Base-by-base conservation (phyloP, 2,329 filamentous ascomycete species). In the Diaporthe batatas region DNA sequence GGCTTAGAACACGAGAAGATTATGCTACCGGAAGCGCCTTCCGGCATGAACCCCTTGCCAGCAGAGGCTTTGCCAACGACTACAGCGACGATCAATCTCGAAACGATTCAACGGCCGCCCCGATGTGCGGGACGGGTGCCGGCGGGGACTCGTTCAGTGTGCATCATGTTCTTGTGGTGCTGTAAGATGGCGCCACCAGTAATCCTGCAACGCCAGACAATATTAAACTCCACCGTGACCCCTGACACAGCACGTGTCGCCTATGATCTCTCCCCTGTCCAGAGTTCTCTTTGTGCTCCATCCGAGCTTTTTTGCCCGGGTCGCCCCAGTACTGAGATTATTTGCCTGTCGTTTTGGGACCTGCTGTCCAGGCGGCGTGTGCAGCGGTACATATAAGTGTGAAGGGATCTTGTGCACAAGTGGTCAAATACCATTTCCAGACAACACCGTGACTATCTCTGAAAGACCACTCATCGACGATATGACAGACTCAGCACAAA, bases 371-470 rank as follows among this genome's bases (percentile, higher is more conserved):
- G 44, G 23, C 29, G 25, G 59, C 59, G 29, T 65, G 42, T 36
- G 16, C 59, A 25, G 29, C 21, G 49, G 59, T 34, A 36, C 44
- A 36, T 65, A 65, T 49, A 65, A 49, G 21, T 49, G 18, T 36
- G 42, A 49, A 25, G 58, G 39, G 39, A 16, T 44, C 42, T 21
- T 34, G n/a, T 49, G 34, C 16, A 16, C 42, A 64, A 64, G 42
- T 65, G 18, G 11, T 34, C n/a, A 18, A 51, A 3, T 12, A 10
- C 6, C 36, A 65, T 29, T 29, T 18, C 59, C 47, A 34, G 42
- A 62, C 25, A 51, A 65, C 44, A 65, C 29, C 25, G 10, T 49
- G 11, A 18, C 10, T 36, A 7, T 12, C 21, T 23, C 42, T 36
- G 16, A 51, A 18, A 51, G 21, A 36, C 29, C 21, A 1, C 8